A percentile compares a stretch with the other conserved stretches of the same genome.
phyloP scores from a whole-genome alignment of 2,329 filamentous ascomycete genomes.

The Nothomitra cinnamomea region DNA sequence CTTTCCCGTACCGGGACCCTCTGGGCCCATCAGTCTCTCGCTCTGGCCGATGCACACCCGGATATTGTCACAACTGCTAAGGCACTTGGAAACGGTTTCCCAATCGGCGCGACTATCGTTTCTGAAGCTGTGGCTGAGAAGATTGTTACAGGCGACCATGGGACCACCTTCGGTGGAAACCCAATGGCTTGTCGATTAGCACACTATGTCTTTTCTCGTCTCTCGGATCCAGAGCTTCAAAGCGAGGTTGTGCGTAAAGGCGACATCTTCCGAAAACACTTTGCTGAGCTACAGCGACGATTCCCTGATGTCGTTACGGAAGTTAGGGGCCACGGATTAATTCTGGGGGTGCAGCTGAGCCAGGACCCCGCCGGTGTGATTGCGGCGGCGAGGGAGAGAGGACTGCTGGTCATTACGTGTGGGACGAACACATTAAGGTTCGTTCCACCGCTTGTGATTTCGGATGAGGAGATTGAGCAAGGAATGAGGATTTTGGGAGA shows the following conservation, averaged over 20 bases:
- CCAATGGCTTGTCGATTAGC: conserved; percentile 71
- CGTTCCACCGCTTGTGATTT: conserved; percentile 72
- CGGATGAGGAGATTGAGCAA: conserved; percentile 60
- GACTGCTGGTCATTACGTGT: conserved; percentile 78
- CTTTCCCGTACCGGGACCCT: conserved; percentile 71
- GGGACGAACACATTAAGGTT: conserved; percentile 86
- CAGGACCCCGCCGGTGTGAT: conserved; percentile 58
- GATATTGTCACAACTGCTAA: conserved; percentile 92
- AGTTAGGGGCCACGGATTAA: conserved; percentile 64
- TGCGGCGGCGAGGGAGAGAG: conserved; percentile 72
- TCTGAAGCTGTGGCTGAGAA: conserved; percentile 50
- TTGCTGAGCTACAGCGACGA: conserved; percentile 36
- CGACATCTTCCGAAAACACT: conserved; percentile 38
- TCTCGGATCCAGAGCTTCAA: conserved; percentile 56
- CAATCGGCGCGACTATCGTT: conserved; percentile 68
- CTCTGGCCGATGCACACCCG: conserved; percentile 52
- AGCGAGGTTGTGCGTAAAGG: conserved; percentile 52
- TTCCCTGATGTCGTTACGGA: conserved; percentile 61
- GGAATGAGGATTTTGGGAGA: conserved; percentile 62
- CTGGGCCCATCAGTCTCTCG: conserved; percentile 57
- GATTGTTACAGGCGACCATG: conserved; percentile 66
- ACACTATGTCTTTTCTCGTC: conserved; percentile 65
- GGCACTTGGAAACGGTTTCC: conserved; percentile 90
- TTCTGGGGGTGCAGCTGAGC: conserved; percentile 70
- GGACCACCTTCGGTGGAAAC: conserved; percentile 88